Evolutionary conservation across 176 grass and related monocot genomes (phyloP).

Genomic region (Panicum miliaceum): DNA sequence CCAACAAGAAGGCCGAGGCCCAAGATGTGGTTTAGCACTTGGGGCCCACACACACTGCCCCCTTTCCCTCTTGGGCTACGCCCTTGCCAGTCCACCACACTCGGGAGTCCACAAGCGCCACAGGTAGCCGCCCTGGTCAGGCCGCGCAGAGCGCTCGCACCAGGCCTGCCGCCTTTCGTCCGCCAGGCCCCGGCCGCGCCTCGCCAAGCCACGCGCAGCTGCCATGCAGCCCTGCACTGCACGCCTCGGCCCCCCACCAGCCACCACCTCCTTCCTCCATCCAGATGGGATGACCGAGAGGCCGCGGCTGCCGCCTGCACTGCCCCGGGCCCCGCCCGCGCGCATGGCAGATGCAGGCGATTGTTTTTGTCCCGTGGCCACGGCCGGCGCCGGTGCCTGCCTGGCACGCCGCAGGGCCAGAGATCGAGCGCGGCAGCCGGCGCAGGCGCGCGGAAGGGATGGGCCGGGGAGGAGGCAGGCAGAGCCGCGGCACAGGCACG

Average conservation of each 20-base stretch:
- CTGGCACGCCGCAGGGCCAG: background rate
- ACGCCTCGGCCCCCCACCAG: background rate
- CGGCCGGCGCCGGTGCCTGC: conserved; percentile 4
- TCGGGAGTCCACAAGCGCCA: too few relatives aligned
- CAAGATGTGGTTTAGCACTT: too few relatives aligned
- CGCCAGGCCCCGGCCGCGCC: background rate
- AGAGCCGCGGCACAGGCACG: background rate
- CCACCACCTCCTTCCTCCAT: background rate
- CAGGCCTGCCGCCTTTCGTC: background rate
- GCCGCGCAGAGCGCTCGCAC: too few relatives aligned
- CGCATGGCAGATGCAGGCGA: conserved; percentile 6
- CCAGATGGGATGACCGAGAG: background rate
- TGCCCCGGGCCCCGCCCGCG: background rate
- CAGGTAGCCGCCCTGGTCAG: too few relatives aligned
- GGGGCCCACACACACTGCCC: too few relatives aligned
- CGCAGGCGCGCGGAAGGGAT: background rate
- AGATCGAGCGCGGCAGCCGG: background rate
- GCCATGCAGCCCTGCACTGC: conserved; percentile 5
- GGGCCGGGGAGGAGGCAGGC: background rate
- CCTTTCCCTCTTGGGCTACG: too few relatives aligned
- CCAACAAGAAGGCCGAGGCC: too few relatives aligned
- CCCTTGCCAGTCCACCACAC: too few relatives aligned
- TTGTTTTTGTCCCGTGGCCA: conserved; percentile 44
- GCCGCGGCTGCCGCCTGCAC: background rate
- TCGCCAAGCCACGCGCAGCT: background rate